phyloP scores from a whole-genome alignment of 1,139 yeast genomes.

The Pichia norvegensis region DNA sequence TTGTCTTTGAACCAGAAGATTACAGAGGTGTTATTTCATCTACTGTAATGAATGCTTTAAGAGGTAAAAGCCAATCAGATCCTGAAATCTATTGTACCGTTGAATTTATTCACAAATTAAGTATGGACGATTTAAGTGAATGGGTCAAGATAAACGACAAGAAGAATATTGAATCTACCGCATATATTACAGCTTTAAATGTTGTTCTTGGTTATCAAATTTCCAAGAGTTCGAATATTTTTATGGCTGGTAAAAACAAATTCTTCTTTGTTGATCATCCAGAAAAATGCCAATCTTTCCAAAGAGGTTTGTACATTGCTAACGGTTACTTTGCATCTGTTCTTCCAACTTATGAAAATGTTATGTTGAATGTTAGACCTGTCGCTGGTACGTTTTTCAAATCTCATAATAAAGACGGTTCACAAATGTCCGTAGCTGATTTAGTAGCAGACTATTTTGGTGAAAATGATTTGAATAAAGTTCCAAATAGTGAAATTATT shows the following conservation, averaged over 20 bases:
- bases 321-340: constrained; percentile 21
- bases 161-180: constrained; percentile 16
- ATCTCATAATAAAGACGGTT: constrained; percentile 20
- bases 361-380: constrained; percentile 19
- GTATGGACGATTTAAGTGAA: constrained; percentile 18
- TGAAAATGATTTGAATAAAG: constrained; percentile 13
- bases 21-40: constrained; percentile 16
- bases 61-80: constrained; percentile 5
- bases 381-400: constrained; percentile 21
- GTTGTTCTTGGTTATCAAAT: constrained; percentile 20
- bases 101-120: constrained; percentile 16
- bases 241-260: constrained; percentile 25
- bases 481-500: constrained; percentile 12
- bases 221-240: constrained; percentile 18
- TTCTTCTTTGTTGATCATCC: constrained; percentile 26
- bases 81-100: constrained; percentile 17
- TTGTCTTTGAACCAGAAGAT: constrained; percentile 15
- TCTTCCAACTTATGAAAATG: constrained; percentile 19
- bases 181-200: constrained; percentile 20
- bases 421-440: constrained; percentile 22
- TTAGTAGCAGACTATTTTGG: constrained; percentile 19
- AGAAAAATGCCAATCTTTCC: constrained; percentile 19
- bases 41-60: constrained; percentile 14
- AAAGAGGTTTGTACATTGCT: constrained; percentile 19
- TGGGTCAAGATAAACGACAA: constrained; percentile 31